Evolutionary conservation across 208 protist species (phyloP).

Genomic region (Angomonas desouzai): DNA sequence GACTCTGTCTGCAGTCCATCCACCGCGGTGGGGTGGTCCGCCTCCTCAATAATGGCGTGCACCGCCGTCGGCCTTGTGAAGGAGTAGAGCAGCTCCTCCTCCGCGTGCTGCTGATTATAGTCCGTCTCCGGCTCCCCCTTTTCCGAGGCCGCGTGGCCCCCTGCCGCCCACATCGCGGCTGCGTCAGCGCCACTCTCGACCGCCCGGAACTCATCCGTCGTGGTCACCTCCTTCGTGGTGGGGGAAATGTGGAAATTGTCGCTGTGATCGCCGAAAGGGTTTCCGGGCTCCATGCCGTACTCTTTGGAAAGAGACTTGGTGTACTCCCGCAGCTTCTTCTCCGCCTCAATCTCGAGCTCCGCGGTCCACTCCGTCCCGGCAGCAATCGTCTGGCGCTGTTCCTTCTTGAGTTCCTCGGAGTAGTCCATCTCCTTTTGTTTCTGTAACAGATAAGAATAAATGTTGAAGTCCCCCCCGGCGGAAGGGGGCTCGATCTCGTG

Average conservation of each 20-base stretch:
- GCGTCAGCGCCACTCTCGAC: constrained; percentile 19
- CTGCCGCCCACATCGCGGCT: constrained; percentile 20
- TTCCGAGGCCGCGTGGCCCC: constrained; percentile 1
- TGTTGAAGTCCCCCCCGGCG: constrained; percentile 14
- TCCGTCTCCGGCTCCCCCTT: constrained; percentile 13
- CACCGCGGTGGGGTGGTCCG: not conserved
- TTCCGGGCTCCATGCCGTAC: constrained; percentile 33
- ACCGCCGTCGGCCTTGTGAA: not conserved
- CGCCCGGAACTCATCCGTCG: not conserved
- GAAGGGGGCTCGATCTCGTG: not conserved
- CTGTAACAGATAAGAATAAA: constrained; percentile 26
- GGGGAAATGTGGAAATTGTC: constrained; percentile 2
- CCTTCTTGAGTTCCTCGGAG: constrained; percentile 36
- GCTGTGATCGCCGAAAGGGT: constrained; percentile 22
- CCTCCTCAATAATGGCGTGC: not conserved
- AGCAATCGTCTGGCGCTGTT: constrained; percentile 12
- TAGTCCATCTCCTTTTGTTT: constrained; percentile 46
- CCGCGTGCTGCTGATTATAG: constrained; percentile 7
- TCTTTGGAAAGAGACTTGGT: constrained; percentile 7
- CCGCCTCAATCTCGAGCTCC: constrained; percentile 34
- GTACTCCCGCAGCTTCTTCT: constrained; percentile 39
- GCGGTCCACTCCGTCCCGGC: constrained; percentile 29
- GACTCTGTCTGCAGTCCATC: constrained; percentile 12
- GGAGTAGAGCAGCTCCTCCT: constrained; percentile 9
- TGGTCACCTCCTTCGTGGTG: not conserved